Percentiles rank a stretch among this genome's conserved stretches.
phyloP scores from a whole-genome alignment of 202 grass and related monocot genomes.

The Schoenoplectus triqueter region DNA sequence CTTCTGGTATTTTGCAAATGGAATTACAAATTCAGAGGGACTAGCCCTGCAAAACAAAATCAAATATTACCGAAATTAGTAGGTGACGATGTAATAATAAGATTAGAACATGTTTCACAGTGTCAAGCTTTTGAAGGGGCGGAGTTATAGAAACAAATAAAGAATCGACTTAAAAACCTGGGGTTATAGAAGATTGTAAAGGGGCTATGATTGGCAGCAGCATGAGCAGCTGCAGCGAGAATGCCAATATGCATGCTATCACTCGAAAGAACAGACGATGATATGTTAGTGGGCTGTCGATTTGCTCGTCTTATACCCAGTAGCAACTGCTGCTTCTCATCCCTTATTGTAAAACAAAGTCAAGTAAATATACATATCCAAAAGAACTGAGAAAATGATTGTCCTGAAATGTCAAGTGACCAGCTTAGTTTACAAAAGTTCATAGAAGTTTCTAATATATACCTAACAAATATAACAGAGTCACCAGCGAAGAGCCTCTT shows the following conservation, averaged over 20 bases:
- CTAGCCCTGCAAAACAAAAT: conserved; percentile 69
- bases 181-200: conserved; percentile 99
- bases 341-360: conserved; percentile 50
- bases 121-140: background rate
- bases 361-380: conserved; percentile 22
- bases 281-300: conserved; percentile 86
- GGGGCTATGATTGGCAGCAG: conserved; percentile 86
- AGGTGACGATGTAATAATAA: background rate
- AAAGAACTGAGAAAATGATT: conserved; percentile 1
- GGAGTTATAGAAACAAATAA: background rate
- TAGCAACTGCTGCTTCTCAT: conserved; percentile 93
- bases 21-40: conserved; percentile 94
- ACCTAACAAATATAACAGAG: conserved; percentile 98
- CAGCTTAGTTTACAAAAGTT: conserved; percentile 15
- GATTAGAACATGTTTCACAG: background rate
- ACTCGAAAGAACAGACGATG: conserved; percentile 94
- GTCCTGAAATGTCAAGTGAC: background rate
- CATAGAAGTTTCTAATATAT: background rate
- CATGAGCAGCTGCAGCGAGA: conserved; percentile 94
- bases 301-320: conserved; percentile 85
- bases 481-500: conserved; percentile 94
- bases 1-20: conserved; percentile 98
- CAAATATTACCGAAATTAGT: conserved; percentile 36
- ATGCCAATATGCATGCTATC: conserved; percentile 99
- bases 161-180: conserved; percentile 51